Conservation (phyloP, 768 basidiomycete genomes). For the Glaciozyma antarctica region DNA sequence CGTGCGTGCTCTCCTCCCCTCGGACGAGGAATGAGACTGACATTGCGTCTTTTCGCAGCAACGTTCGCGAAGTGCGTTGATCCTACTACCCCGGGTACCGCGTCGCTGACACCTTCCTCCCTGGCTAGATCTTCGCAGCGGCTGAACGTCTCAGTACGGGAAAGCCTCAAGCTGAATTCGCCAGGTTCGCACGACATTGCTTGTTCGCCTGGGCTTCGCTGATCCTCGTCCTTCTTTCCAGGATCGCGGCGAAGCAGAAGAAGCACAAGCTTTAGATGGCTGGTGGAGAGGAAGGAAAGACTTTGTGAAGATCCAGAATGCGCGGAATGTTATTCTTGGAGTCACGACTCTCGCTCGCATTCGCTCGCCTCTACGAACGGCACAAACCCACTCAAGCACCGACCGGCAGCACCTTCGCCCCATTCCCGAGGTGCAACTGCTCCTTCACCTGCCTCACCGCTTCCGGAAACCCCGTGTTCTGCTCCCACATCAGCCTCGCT, state of each 20-base stretch:
- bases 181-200: not conserved
- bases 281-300: not conserved
- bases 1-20: not conserved
- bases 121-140: conserved; percentile 10
- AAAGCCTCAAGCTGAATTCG: conserved; percentile 50
- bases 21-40: not conserved
- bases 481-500: not conserved
- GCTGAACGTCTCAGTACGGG: conserved; percentile 57
- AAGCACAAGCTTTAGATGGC: conserved; percentile 21
- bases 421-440: conserved; percentile 16
- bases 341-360: no score
- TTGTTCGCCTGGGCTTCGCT: not conserved
- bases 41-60: not conserved
- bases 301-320: not conserved
- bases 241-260: conserved; percentile 17
- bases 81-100: no score
- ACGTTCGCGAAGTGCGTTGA: conserved; percentile 15
- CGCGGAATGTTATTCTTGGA: no score
- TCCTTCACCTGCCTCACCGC: conserved; percentile 55
- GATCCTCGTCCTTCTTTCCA: not conserved
- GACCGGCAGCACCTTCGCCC: not conserved
- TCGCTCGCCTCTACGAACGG: no score
- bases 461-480: conserved; percentile 62
- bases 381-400: not conserved
- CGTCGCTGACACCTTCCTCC: no score